These are phyloP conservation scores for Colletotrichum truncatum DNA, from an alignment of 2,329 filamentous ascomycete genomes.

Conservation along the genomic window DNA sequence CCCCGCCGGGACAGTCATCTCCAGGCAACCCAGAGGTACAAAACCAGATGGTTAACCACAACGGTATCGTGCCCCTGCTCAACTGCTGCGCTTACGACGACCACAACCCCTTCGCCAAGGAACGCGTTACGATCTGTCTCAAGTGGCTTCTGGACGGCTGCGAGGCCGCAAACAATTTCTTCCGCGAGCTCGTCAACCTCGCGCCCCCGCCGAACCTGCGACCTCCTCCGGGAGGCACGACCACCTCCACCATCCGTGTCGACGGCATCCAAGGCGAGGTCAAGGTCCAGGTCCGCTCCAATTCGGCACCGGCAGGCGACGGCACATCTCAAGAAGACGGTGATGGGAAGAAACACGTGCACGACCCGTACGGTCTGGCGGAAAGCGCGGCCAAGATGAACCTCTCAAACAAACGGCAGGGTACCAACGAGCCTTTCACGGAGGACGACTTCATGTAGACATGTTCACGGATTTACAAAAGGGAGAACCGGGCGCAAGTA, in stretches of 20 bases:
- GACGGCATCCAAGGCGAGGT: slow-evolving; percentile 67
- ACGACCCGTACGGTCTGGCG: slow-evolving; percentile 49
- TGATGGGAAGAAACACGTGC: slow-evolving; percentile 23
- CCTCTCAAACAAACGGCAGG: slow-evolving; percentile 35
- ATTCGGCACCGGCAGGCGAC: slow-evolving; percentile 20
- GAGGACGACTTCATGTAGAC: slow-evolving; percentile 57
- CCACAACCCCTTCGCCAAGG: slow-evolving; percentile 92
- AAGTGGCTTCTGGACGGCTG: slow-evolving; percentile 84
- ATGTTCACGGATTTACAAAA: too few species aligned
- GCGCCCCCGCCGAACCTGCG: slow-evolving; percentile 49
- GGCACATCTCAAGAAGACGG: slow-evolving; percentile 16
- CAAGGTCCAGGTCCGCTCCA: slow-evolving; percentile 59
- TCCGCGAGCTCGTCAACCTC: slow-evolving; percentile 68
- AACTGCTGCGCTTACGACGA: slow-evolving; percentile 93
- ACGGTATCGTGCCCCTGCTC: slow-evolving; percentile 86
- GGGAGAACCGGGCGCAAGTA: too few species aligned
- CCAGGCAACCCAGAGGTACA: slow-evolving; percentile 81
- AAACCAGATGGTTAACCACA: slow-evolving; percentile 84
- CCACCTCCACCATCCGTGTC: slow-evolving; percentile 57
- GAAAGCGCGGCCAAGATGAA: slow-evolving; percentile 53
- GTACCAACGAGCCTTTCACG: slow-evolving; percentile 41
- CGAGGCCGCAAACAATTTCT: slow-evolving; percentile 76
- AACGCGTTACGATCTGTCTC: slow-evolving; percentile 88
- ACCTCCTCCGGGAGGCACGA: slow-evolving; percentile 44
- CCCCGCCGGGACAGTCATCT: slow-evolving; percentile 69